Percentiles rank a stretch among this genome's conserved stretches.
Conservation (phyloP, 129 eudicot species). For the Silybum marianum region DNA sequence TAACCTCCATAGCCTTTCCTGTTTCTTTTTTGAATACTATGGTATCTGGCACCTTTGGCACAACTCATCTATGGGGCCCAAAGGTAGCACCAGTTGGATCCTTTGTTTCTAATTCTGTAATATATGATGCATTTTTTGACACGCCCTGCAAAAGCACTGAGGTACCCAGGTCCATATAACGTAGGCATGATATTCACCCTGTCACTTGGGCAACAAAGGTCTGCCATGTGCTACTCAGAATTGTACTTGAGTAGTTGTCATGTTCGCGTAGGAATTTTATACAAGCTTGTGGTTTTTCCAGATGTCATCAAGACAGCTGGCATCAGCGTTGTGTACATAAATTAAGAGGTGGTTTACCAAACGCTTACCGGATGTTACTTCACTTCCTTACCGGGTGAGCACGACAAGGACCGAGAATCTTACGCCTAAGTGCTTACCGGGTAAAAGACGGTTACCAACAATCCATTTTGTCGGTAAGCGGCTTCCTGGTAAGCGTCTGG, state of each 20-base stretch:
- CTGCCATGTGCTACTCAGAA: not conserved
- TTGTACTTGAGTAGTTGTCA: not conserved
- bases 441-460: not conserved
- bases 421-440: not conserved
- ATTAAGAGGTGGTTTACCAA: not conserved
- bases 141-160: not conserved
- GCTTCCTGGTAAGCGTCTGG: not conserved
- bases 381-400: not conserved
- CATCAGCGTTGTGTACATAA: not conserved
- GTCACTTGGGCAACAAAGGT: not conserved
- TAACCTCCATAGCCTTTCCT: not conserved
- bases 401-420: not conserved
- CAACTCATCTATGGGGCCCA: not conserved
- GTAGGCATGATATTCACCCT: not conserved
- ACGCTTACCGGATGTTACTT: not conserved
- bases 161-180: not conserved
- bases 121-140: not conserved
- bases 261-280: not conserved
- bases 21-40: not conserved
- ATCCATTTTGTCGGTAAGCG: not conserved
- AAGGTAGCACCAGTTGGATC: not conserved
- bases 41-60: not conserved
- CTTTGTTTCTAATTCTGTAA: not conserved
- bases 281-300: not conserved
- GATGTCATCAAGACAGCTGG: not conserved